Evolutionary conservation across 2,329 filamentous ascomycete genomes (phyloP), one percentile per base, ranked within the genome.

Genomic region (Fusarium verrucosum): DNA sequence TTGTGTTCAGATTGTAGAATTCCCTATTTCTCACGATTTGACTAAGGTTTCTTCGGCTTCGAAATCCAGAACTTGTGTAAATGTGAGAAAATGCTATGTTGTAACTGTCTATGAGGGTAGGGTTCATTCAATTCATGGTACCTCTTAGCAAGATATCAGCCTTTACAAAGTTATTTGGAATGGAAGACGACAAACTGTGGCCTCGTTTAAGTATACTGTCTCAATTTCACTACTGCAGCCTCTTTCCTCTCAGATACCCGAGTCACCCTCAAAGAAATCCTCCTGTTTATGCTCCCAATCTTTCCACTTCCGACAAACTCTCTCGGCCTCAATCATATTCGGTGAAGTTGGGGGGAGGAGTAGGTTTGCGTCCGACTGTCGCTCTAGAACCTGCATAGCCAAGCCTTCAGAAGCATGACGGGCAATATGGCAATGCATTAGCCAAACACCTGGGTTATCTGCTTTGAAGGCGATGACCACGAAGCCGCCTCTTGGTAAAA

Each of bases 361-460:
- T 3, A 9, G 22, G 10, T 54, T 37, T 2, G 62, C 62, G 13
- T 66, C 62, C 14, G 50, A 32, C 20, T 69, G 63, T 2, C 69
- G 58, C 4, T 71, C 69, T n/a, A 71, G 3, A 0, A 71, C 52
- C 4, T 71, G 69, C 33, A 71, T 47, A 1, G 69, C 69, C 8
- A 71, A 20, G 0, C 69, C 69, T 4, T 66, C 67, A 0, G 77
- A 79, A 0, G 79, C 77, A 65, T 85, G 83, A 75, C 81, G 82
- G 10, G 77, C 76, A 5, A 81, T 79, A 61, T 83, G 81, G 63
- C 81, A 83, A 66, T 83, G 81, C 72, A 83, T 77, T 0, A 82
- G 66, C 81, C 81, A 83, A 2, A 74, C 71, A 0, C 82, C 82
- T 2, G 82, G 80, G 70, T 84, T 85, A 51, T 78, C 75, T 1